Base-by-base conservation (phyloP, 108 stramenopile species). In the Parietichytrium sp. region DNA sequence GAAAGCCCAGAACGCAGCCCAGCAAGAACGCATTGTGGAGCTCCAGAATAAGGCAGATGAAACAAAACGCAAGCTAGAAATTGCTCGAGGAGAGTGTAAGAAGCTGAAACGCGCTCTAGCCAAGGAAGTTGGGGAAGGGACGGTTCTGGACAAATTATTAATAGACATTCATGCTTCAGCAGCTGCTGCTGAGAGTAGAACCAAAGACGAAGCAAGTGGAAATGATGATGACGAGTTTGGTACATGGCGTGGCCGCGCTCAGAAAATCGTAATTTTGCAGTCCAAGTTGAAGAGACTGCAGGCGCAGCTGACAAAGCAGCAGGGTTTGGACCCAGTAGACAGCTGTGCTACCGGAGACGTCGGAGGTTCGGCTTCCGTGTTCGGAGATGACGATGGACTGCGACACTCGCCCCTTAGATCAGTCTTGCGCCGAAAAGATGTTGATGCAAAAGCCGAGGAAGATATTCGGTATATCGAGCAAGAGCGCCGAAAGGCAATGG, bases 401-500 rank as follows among this genome's bases (percentile, higher is more conserved):
- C n/a, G n/a, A n/a, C n/a, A n/a, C n/a, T n/a, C n/a, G n/a, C n/a
- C n/a, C n/a, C n/a, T n/a, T n/a, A n/a, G n/a, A n/a, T n/a, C n/a
- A n/a, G n/a, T n/a, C n/a, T n/a, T n/a, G n/a, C n/a, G 61, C 6
- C 38, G 45, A 10, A 25, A 36, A n/a, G 61, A 72, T 20, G 61
- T 72, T 38, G 61, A 72, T 38, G 61, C 61, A 25, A 33, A 42
- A 33, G 61, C 61, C 18, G 61, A 33, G 6, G 6, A 42, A 6
- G 61, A 72, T 27, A 72, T 72, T 2, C 61, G 61, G 16, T 10
- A 10, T 20, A 72, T 72, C 33, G 61, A 72, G 61, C 61, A 72
- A 25, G 61, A 72, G 20, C 6, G 61, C 8, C 61, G 61, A 6
- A 33, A 72, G 13, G 61, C 61, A n/a, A 72, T 72, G 61, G 61